phyloP scores from a whole-genome alignment of 2,329 filamentous ascomycete genomes.

The Cercospora sp. region DNA sequence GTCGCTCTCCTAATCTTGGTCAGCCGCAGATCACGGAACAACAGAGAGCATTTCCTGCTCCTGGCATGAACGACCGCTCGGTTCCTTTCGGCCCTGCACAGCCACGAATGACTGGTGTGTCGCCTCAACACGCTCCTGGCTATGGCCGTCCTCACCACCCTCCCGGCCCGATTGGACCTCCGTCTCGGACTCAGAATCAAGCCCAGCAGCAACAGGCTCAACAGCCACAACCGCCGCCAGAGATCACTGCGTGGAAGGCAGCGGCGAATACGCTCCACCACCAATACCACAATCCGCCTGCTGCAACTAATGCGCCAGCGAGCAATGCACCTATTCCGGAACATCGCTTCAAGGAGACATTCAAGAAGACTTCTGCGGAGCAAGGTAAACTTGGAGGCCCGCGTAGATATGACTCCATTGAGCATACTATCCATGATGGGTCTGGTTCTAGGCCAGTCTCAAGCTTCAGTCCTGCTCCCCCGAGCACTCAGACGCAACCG shows the following conservation, averaged over 20 bases:
- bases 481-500: constrained; percentile 39
- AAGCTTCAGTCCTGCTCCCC: constrained; percentile 34
- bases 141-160: constrained; percentile 36
- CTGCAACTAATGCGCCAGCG: constrained; percentile 17
- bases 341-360: constrained; percentile 39
- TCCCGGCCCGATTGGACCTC: constrained; percentile 41
- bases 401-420: constrained; percentile 33
- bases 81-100: constrained; percentile 31
- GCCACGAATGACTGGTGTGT: constrained; percentile 34
- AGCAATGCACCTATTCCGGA: constrained; percentile 18
- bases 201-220: constrained; percentile 31
- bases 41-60: constrained; percentile 33
- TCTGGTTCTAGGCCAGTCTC: constrained; percentile 32
- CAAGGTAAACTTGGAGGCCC: constrained; percentile 33
- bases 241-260: constrained; percentile 35
- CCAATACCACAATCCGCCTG: constrained; percentile 30
- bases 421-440: constrained; percentile 37
- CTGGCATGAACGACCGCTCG: constrained; percentile 34
- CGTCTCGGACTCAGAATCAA: constrained; percentile 30
- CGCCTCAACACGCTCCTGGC: constrained; percentile 32
- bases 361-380: constrained; percentile 38
- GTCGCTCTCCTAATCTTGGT: constrained; percentile 32
- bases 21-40: constrained; percentile 32
- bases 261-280: constrained; percentile 30
- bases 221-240: constrained; percentile 17